These are phyloP conservation scores for Fraxinus xanthoxyloides DNA, from an alignment of 305 asterid genomes.

Conservation along the genomic window DNA sequence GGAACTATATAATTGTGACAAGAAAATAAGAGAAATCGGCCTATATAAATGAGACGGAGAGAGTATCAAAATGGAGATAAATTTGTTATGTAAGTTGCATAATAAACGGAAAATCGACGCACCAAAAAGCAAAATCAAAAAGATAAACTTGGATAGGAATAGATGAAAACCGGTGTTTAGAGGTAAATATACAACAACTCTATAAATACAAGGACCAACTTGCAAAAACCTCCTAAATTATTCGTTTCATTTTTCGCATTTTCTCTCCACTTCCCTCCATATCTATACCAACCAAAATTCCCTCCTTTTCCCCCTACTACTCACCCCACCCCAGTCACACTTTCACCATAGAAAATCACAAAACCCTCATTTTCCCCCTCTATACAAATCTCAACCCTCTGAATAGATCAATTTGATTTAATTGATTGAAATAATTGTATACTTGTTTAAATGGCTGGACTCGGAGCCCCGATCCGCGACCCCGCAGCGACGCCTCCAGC, in stretches of 20 bases:
- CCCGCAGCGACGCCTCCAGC: slow-evolving; percentile 50
- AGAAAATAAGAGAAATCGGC: no score
- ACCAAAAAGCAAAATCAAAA: neutral
- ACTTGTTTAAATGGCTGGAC: slow-evolving; percentile 42
- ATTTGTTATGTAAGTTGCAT: neutral
- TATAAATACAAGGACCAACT: slow-evolving; percentile 17
- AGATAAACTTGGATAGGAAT: neutral
- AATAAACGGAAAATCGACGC: neutral
- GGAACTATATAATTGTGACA: neutral
- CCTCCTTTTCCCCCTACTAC: slow-evolving; percentile 43
- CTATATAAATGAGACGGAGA: no score
- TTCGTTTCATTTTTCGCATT: slow-evolving; percentile 30
- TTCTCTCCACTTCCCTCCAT: slow-evolving; percentile 83
- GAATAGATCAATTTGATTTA: neutral
- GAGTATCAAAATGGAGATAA: neutral
- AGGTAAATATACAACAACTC: neutral
- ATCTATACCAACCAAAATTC: slow-evolving; percentile 89
- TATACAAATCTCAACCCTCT: slow-evolving; percentile 20
- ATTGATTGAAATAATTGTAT: neutral
- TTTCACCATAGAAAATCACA: slow-evolving; percentile 30
- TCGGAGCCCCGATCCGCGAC: slow-evolving; percentile 47
- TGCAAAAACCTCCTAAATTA: slow-evolving; percentile 22
- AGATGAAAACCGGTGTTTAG: neutral
- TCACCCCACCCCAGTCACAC: slow-evolving; percentile 31
- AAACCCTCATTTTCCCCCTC: slow-evolving; percentile 34